Evolutionary conservation across 1,139 yeast species (phyloP), one percentile per base, ranked within the genome.

Genomic region (Meyerozyma carpophila): DNA sequence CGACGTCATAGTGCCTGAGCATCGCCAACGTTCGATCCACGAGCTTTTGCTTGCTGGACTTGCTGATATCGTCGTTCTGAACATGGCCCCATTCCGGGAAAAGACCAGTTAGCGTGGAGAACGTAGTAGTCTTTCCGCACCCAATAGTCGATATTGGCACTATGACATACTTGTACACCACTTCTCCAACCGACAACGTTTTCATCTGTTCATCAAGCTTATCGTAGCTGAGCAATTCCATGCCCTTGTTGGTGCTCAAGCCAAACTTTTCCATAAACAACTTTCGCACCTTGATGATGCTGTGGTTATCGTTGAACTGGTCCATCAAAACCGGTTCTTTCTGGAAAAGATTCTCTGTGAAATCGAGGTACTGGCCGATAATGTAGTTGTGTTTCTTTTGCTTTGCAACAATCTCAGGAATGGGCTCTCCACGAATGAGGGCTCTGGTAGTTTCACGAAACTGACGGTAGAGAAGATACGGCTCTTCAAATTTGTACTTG

Each of bases 401-500:
- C 21, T 62, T 64, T 46, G 78, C 68, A 24, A 65, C 63, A 31
- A 81, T 67, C 4, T 68, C 66, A 5, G 55, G 46, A 5, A 79
- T 66, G 2, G 68, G 59, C n/a, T 72, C 73, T 0, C 61, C 59
- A 0, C 56, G 52, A n/a, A 91, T 66, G 48, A 76, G 77, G 38
- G 70, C 68, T 55, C 79, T 83, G 0, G 98, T 89, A 1, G 81
- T 85, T 57, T 93, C 98, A 50, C 99, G 75, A 77, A 95, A 82
- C 56, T 87, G 90, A 46, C 99, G 75, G 60, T 90, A 94, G 72
- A 94, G 75, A 43, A 89, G 67, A 56, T 94, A 94, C 0, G 98
- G 98, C 63, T 94, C 96, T 52, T 90, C 96, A 60, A 94, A 93
- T 62, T 94, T 94, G 68, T 73, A 93, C 65, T 94, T 94, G 77